Evolutionary conservation across 768 basidiomycete species (phyloP).

Genomic region (Cantharellus cinnabarinus): DNA sequence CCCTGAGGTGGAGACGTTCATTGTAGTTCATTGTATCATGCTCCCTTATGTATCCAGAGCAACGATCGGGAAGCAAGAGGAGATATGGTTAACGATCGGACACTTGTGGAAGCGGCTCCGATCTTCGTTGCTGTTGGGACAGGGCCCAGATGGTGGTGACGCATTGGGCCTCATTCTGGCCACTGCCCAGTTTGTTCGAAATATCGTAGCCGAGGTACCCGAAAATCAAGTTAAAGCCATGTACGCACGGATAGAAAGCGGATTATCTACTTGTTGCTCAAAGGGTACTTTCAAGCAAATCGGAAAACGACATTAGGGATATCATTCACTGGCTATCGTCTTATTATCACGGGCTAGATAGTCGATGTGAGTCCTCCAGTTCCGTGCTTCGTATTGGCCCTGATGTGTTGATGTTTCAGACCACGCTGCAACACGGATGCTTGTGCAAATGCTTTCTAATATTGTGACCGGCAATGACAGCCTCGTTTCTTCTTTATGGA

Average conservation of each 20-base stretch:
- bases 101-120: no score
- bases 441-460: constrained; percentile 68
- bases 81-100: no score
- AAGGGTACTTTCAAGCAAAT: constrained; percentile 25
- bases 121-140: no score
- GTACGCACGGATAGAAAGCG: constrained; percentile 26
- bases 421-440: constrained; percentile 37
- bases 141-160: no score
- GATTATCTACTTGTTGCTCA: not conserved
- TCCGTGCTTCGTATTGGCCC: not conserved
- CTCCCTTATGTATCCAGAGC: no score
- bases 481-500: constrained; percentile 40
- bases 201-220: constrained; percentile 56
- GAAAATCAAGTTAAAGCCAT: constrained; percentile 52
- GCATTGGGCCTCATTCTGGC: constrained; percentile 17
- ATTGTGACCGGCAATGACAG: constrained; percentile 52
- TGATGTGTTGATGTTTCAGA: constrained; percentile 23
- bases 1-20: no score
- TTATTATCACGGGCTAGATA: constrained; percentile 46
- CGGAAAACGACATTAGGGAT: constrained; percentile 48
- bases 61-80: no score
- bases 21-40: no score
- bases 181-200: constrained; percentile 50
- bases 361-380: constrained; percentile 25
- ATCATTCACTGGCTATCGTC: constrained; percentile 58